phyloP scores from a whole-genome alignment of 2,329 filamentous ascomycete species.

The Plectosphaerella cucumerina region DNA sequence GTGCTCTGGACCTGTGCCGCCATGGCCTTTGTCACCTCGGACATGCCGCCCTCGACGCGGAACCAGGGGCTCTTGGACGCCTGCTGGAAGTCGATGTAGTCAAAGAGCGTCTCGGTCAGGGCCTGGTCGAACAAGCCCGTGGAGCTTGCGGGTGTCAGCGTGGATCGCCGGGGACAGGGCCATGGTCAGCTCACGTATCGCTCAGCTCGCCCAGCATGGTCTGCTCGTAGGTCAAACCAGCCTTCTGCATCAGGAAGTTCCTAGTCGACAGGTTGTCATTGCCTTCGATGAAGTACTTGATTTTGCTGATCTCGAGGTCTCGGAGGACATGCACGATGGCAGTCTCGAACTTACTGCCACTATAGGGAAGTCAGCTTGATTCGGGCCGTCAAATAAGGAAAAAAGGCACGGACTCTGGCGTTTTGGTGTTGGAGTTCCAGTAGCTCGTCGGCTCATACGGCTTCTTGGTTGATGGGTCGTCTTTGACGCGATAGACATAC shows the following conservation, averaged over 20 bases:
- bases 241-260: slow-evolving; percentile 14
- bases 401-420: neutral
- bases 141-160: slow-evolving; percentile 17
- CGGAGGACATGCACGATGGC: neutral
- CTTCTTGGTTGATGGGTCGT: neutral
- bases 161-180: slow-evolving; percentile 6
- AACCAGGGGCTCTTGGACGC: slow-evolving; percentile 16
- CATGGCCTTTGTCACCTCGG: slow-evolving; percentile 22
- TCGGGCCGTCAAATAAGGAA: neutral
- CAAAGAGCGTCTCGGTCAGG: slow-evolving; percentile 28
- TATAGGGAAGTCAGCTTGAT: neutral
- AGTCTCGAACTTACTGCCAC: neutral
- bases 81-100: slow-evolving; percentile 24
- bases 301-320: neutral
- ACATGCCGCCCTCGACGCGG: slow-evolving; percentile 27
- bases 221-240: neutral
- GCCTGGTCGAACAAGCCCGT: slow-evolving; percentile 27
- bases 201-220: neutral
- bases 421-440: neutral
- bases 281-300: neutral
- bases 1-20: slow-evolving; percentile 12
- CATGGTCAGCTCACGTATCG: slow-evolving; percentile 2
- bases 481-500: slow-evolving; percentile 2
- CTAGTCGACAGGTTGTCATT: slow-evolving; percentile 15
- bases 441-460: neutral